Evolutionary conservation across 2,329 filamentous ascomycete genomes (phyloP).

Genomic region (Cordyceps pruinosa): DNA sequence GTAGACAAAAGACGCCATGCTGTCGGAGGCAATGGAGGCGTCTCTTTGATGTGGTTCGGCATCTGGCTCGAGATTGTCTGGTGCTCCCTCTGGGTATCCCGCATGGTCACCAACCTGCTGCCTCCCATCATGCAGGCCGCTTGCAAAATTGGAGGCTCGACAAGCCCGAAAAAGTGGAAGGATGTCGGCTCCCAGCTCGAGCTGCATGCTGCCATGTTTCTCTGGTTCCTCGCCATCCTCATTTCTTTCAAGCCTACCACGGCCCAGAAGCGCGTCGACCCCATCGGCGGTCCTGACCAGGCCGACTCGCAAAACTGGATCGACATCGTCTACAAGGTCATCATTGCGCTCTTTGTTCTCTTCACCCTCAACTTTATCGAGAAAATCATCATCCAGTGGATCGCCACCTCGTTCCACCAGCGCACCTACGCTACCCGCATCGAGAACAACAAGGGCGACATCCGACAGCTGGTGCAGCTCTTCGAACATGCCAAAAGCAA

Average conservation of each 20-base stretch:
- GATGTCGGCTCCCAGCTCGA: conserved; percentile 83
- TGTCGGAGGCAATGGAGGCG: conserved; percentile 62
- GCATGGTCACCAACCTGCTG: conserved; percentile 46
- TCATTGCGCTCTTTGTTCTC: conserved; percentile 77
- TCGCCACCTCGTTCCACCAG: conserved; percentile 86
- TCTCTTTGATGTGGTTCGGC: conserved; percentile 80
- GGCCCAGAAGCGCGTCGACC: conserved; percentile 45
- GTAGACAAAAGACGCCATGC: conserved; percentile 30
- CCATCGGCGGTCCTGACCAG: conserved; percentile 20
- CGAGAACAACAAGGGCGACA: conserved; percentile 86
- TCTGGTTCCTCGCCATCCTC: conserved; percentile 85
- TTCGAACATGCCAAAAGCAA: conserved; percentile 72
- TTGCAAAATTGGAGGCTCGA: conserved; percentile 69
- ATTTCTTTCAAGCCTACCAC: conserved; percentile 81
- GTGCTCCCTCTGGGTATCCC: conserved; percentile 78
- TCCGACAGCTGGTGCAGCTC: conserved; percentile 50
- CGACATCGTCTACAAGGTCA: conserved; percentile 71
- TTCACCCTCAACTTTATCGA: conserved; percentile 76
- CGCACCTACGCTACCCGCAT: conserved; percentile 88
- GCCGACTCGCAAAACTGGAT: conserved; percentile 62
- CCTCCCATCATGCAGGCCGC: conserved; percentile 41
- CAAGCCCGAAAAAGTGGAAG: conserved; percentile 87
- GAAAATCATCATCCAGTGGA: conserved; percentile 91
- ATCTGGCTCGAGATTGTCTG: conserved; percentile 94
- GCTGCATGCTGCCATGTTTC: conserved; percentile 75